A percentile compares a stretch with the other conserved stretches of the same genome.
Conservation (phyloP, 192 early-diverging fungal genomes). For the Mortierella claussenii region DNA sequence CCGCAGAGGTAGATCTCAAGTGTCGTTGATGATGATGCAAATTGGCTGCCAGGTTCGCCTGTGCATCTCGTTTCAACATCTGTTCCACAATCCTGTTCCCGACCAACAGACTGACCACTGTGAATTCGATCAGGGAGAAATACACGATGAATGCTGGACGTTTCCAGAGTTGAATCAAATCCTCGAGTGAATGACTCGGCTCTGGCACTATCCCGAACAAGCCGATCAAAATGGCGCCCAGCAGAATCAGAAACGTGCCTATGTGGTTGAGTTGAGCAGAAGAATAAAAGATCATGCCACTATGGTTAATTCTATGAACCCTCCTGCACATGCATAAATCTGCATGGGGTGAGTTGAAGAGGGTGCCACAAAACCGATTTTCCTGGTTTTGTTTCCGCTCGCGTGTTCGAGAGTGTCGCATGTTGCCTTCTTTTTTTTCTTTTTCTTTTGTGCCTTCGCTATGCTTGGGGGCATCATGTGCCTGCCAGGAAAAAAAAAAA, state of each 20-base stretch:
- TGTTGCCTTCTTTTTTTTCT: too few relatives aligned
- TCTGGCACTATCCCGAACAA: constrained; percentile 82
- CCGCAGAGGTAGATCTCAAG: constrained; percentile 3
- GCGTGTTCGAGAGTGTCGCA: too few relatives aligned
- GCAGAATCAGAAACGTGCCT: constrained; percentile 73
- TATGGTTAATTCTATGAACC: too few relatives aligned
- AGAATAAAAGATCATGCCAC: too few relatives aligned
- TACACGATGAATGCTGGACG: constrained; percentile 75
- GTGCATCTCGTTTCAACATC: constrained; percentile 25
- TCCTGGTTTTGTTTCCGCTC: too few relatives aligned
- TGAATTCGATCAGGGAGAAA: constrained; percentile 64
- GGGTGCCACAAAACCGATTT: too few relatives aligned
- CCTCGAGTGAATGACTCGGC: constrained; percentile 72
- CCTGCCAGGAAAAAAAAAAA: too few relatives aligned
- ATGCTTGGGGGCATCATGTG: too few relatives aligned
- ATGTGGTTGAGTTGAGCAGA: too few relatives aligned
- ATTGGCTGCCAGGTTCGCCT: constrained; percentile 9
- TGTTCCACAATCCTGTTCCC: constrained; percentile 58
- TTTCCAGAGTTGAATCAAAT: constrained; percentile 72
- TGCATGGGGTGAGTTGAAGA: too few relatives aligned
- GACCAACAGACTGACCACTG: constrained; percentile 61
- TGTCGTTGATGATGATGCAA: constrained; percentile 1
- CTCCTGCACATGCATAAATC: too few relatives aligned
- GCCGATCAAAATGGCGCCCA: constrained; percentile 74
- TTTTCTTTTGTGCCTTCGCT: too few relatives aligned